Evolutionary conservation across 768 basidiomycete genomes (phyloP), one percentile per base, ranked within the genome.

Genomic region (Suillus sp.): DNA sequence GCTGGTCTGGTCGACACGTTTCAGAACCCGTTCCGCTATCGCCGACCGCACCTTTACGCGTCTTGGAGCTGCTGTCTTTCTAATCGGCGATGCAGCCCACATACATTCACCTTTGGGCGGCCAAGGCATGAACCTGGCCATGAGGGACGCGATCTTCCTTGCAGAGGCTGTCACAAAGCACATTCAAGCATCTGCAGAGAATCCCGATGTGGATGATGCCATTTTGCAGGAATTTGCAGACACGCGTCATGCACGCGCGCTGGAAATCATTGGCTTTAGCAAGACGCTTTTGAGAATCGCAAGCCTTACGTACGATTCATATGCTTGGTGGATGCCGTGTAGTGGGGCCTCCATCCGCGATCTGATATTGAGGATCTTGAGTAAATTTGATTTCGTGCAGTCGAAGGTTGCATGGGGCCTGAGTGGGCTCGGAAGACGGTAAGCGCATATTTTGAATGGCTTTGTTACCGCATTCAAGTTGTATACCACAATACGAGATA

Each of bases 51-150:
- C 75, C 62, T 74, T 79, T 62, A 62, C 72, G 37, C 72, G 69
- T 43, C 63, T 74, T n/a, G 69, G 66, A 3, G 63, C 54, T 10
- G 47, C 40, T 11, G 11, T 62, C 13, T 20, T 62, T 6, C 61
- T 81, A 56, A 50, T 78, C 14, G 78, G 79, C 7, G 80, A 81
- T 65, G 81, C 82, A 10, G 82, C 82, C 43, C 83, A 84, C 68
- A 80, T 84, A 55, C 85, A 84, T 62, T 81, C 84, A 0, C 85
- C 84, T 34, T 74, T 78, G 5, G 85, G 84, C 1, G 84, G 85
- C 1, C 84, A 84, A 61, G 85, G 85, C n/a, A 83, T 86, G 84
- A 84, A 85, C 64, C 78, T 86, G 25, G 83, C 83, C 4, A 71
- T 86, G 14, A 78, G 84, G 13, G 85, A 86, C 64, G 84, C 80